phyloP scores from a whole-genome alignment of 176 grass and related monocot species.

The Echinochloa phyllopogon region DNA sequence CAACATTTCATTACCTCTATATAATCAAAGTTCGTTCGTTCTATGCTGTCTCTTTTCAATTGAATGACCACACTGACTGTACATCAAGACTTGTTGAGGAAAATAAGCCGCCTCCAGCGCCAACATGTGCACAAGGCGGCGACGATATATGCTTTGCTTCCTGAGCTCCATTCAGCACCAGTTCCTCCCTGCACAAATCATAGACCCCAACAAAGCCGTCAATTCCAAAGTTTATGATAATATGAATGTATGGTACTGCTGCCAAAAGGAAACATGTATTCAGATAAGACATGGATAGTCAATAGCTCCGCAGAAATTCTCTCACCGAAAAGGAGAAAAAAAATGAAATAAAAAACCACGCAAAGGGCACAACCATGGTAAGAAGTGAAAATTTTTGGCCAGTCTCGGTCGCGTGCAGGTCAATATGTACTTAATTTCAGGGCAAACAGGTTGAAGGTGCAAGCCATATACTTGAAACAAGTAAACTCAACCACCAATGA shows the following conservation, averaged over 20 bases:
- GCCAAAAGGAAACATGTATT: neutral
- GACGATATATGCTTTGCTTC: conserved; percentile 51
- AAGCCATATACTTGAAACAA: neutral
- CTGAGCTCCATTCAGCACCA: conserved; percentile 52
- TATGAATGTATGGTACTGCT: neutral
- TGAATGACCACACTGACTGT: conserved; percentile 80
- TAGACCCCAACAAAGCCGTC: conserved; percentile 13
- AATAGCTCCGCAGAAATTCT: neutral
- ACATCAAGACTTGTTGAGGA: conserved; percentile 69
- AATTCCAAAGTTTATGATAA: neutral
- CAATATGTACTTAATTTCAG: neutral
- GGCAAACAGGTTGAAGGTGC: neutral
- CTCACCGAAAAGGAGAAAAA: neutral
- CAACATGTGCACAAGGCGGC: conserved; percentile 39
- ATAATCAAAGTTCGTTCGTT: conserved; percentile 23
- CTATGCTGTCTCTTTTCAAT: conserved; percentile 65
- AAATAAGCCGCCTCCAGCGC: conserved; percentile 60
- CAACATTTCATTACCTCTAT: conserved; percentile 43
- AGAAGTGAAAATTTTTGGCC: neutral
- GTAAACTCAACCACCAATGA: neutral
- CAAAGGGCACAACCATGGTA: neutral
- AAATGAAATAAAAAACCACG: neutral
- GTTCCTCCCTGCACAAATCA: conserved; percentile 51
- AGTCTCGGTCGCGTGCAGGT: neutral
- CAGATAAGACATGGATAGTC: neutral